Conservation (phyloP, 345 rosid species). For the Abelmoschus esculentus region DNA sequence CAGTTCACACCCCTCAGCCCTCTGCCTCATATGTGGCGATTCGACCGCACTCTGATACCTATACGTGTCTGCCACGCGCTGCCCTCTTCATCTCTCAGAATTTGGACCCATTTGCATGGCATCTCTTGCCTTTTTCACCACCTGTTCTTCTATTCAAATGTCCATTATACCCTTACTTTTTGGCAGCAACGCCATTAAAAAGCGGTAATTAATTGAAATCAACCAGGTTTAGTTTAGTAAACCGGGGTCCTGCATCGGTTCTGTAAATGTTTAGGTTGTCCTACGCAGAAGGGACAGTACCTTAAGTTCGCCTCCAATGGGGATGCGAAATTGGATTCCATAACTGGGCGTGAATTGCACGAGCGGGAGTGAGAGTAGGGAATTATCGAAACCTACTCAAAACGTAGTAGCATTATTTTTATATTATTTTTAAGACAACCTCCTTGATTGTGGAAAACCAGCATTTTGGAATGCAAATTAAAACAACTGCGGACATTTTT, state of each 20-base stretch:
- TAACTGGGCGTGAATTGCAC: constrained; percentile 3
- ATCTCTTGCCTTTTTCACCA: constrained; percentile 15
- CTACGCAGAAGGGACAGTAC: constrained; percentile 12
- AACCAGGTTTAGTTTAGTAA: background rate
- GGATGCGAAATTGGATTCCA: background rate
- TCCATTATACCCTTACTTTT: constrained; percentile 13
- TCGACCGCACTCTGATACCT: constrained; percentile 71
- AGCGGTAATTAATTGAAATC: background rate
- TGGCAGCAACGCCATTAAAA: background rate
- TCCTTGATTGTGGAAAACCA: constrained; percentile 38
- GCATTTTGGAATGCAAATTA: constrained; percentile 6
- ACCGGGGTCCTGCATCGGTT: constrained; percentile 6
- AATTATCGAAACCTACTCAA: background rate
- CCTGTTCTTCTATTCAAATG: background rate
- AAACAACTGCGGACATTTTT: too few species aligned
- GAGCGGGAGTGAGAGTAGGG: constrained; percentile 5
- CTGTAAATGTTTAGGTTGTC: background rate
- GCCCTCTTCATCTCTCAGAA: constrained; percentile 1
- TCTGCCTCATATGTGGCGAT: constrained; percentile 58
- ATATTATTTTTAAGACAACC: background rate
- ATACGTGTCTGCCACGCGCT: constrained; percentile 58
- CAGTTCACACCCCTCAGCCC: background rate
- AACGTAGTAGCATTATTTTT: background rate
- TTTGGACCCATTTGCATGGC: constrained; percentile 48
- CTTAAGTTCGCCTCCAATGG: constrained; percentile 5